Base-by-base conservation (phyloP, 164 flowering plant genomes). In the Stephania cephalantha region DNA sequence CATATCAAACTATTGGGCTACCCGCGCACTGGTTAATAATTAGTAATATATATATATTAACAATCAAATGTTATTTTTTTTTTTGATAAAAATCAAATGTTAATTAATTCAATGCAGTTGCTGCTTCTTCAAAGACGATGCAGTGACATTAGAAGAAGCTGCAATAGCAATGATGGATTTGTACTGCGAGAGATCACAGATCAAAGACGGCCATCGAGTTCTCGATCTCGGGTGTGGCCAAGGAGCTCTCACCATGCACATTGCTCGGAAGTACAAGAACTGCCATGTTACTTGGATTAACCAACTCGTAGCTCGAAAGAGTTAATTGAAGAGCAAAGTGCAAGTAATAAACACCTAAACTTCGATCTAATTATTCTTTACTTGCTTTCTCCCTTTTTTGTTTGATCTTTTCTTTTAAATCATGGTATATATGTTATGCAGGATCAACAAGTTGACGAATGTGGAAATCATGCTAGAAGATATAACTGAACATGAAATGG, bases 381-480 rank as follows among this genome's bases (percentile, higher is more conserved):
- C 45, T 11, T 69, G 22, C 18, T 42, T 44, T 35, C 5, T 7
- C 25, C 22, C 8, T 8, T 7, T 71, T 50, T 22, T 4, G 18
- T 9, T 46, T n/a, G 11, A 10, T 48, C 4, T 8, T 22, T 17
- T 46, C 72, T 31, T 4, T 46, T 46, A 22, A 29, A 25, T 30
- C 25, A 25, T 55, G 10, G 8, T 20, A 17, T 0, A 35, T 4
- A 35, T 1, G 42, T 35, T 0, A 35, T 35, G n/a, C 12, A 75
- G 77, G 44, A 45, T 69, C 44, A 53, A 68, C 11, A 6, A 17
- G 15, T 18, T 75, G 64, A 44, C 50, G 9, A 75, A 75, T 70
- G 73, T 75, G 5, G 61, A 75, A 15, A 75, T 75, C 4, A 18
- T 75, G 11, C 1, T 70, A 55, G 77, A 58, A 69, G 77, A 75